Evolutionary conservation across 768 basidiomycete species (phyloP).

Genomic region (Suillus lakei): DNA sequence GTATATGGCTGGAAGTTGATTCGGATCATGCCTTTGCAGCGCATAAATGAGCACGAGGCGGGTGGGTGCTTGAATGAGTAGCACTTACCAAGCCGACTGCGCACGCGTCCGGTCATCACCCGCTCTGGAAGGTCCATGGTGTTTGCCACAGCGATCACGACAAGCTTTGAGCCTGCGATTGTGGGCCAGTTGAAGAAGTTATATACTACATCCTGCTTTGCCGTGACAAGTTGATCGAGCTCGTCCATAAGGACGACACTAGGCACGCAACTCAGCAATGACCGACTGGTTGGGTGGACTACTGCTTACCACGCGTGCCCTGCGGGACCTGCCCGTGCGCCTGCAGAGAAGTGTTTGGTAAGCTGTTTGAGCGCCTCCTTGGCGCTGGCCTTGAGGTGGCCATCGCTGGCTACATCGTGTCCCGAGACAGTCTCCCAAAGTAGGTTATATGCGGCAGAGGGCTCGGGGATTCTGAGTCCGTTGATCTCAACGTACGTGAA

Average conservation of each 20-base stretch:
- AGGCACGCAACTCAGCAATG: constrained; percentile 9
- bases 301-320: constrained; percentile 83
- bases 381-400: constrained; percentile 66
- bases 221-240: constrained; percentile 93
- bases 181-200: constrained; percentile 99
- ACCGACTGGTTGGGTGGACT: neutral
- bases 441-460: constrained; percentile 87
- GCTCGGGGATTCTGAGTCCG: constrained; percentile 91
- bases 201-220: constrained; percentile 98
- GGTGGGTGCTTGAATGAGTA: neutral
- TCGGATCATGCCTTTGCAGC: constrained; percentile 73
- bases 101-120: constrained; percentile 89
- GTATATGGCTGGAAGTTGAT: constrained; percentile 94
- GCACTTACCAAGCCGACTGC: constrained; percentile 82
- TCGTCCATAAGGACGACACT: constrained; percentile 99
- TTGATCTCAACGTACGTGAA: constrained; percentile 99
- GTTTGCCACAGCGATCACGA: constrained; percentile 97
- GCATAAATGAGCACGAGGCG: constrained; percentile 1
- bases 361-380: constrained; percentile 86
- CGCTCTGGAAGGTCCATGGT: constrained; percentile 98
- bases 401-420: constrained; percentile 64
- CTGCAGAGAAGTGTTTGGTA: constrained; percentile 75
- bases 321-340: constrained; percentile 69
- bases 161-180: constrained; percentile 80
- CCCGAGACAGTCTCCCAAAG: constrained; percentile 95